Percentiles rank a stretch among this genome's conserved stretches.
Evolutionary conservation across 2,329 filamentous ascomycete genomes (phyloP).

Genomic region (Claviceps lovelessii): DNA sequence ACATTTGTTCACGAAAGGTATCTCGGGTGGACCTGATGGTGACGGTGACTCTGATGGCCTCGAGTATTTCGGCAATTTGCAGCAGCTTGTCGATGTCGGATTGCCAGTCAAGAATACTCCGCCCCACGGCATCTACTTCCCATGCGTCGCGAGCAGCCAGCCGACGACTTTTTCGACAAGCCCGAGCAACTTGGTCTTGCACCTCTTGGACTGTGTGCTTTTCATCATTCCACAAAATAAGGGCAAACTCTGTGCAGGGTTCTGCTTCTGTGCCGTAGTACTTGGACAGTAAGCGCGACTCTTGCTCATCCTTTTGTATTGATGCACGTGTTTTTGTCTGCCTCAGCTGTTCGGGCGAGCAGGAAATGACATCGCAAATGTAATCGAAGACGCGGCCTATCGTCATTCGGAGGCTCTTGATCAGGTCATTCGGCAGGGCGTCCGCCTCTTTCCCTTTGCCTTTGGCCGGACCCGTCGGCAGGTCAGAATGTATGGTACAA

Average conservation of each 20-base stretch:
- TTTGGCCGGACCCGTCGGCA: slow-evolving; percentile 35
- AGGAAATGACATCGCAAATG: slow-evolving; percentile 94
- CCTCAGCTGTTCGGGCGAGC: slow-evolving; percentile 87
- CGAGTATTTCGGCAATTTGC: slow-evolving; percentile 68
- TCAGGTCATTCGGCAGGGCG: slow-evolving; percentile 58
- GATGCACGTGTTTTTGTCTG: slow-evolving; percentile 69
- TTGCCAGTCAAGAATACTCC: slow-evolving; percentile 69
- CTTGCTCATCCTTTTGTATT: slow-evolving; percentile 66
- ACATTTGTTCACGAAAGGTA: slow-evolving; percentile 97
- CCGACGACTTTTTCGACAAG: slow-evolving; percentile 57
- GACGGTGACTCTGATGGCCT: slow-evolving; percentile 90
- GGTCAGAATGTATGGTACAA: slow-evolving; percentile 80
- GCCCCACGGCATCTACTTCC: slow-evolving; percentile 78
- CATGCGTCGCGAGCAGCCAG: slow-evolving; percentile 65
- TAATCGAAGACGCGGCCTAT: slow-evolving; percentile 80
- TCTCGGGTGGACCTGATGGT: slow-evolving; percentile 88
- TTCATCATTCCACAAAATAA: slow-evolving; percentile 95
- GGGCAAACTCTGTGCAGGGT: slow-evolving; percentile 50
- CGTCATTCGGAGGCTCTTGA: slow-evolving; percentile 68
- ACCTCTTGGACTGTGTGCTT: slow-evolving; percentile 95
- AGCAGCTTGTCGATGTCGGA: slow-evolving; percentile 60
- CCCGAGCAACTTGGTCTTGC: slow-evolving; percentile 73
- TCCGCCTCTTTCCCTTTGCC: slow-evolving; percentile 46
- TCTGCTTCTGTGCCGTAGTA: slow-evolving; percentile 51
- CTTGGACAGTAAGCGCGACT: slow-evolving; percentile 55